Evolutionary conservation across 495 filamentous ascomycete species (phyloP), one percentile per base, ranked within the genome.

Genomic region (Geoglossum glabrum): DNA sequence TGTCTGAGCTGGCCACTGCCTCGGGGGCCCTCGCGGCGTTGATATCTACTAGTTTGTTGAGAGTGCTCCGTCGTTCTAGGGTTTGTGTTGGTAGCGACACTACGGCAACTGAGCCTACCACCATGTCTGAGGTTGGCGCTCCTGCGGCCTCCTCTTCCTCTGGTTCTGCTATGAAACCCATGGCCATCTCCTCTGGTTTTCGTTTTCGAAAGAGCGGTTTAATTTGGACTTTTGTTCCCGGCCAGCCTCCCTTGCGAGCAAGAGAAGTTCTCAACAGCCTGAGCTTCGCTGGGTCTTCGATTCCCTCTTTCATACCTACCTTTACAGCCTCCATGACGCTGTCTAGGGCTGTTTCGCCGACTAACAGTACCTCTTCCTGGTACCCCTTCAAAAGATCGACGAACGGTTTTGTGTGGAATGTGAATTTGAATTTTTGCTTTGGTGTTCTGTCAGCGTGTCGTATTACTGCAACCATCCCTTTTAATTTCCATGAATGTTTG

Each of bases 361-460:
- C 89, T 15, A 98, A 81, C 9, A 98, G 79, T 9, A 98, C 90
- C 63, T 98, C 92, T 72, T 97, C 90, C 63, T 90, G 85, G 65
- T 98, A 90, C 0, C 92, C 92, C 66, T 85, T 90, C 45, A 98
- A 75, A 6, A 98, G 74, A 59, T 95, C 86, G 51, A 97, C 86
- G 65, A 98, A 98, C 5, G 93, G 93, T 61, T 89, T 85, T 8
- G 85, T 93, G 68, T 97, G 93, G 64, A 98, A 98, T 0, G 92
- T 98, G 66, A 96, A 97, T 64, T 98, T 98, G 73, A 94, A 95
- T 65, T 98, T 98, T 63, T 98, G 92, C 68, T 98, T 98, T 6
- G 92, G 92, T 11, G 92, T 98, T 40, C 92, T 83, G 70, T 98
- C 92, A 2, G 93, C 92, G 67, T 98, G 92, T 26, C 92, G 79